Conservation (phyloP, 164 flowering plant genomes). For the Umbilicus rupestris region DNA sequence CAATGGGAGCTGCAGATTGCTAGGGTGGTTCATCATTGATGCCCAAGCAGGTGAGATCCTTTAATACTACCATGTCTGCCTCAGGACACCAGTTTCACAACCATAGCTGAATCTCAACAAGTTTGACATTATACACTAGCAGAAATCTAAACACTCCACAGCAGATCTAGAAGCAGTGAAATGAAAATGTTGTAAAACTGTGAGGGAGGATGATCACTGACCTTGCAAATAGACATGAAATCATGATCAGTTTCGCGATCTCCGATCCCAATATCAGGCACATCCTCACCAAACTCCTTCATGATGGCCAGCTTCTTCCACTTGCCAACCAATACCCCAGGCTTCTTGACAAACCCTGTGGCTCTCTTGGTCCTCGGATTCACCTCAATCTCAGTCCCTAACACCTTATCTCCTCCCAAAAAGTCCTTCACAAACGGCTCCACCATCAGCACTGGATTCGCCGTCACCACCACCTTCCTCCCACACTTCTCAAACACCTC, state of each 20-base stretch:
- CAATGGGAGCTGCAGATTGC: not conserved
- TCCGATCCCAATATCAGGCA: slow-evolving; percentile 76
- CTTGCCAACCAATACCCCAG: slow-evolving; percentile 66
- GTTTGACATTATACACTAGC: not conserved
- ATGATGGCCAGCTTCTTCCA: slow-evolving; percentile 44
- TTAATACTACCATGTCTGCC: not conserved
- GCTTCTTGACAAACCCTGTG: slow-evolving; percentile 66
- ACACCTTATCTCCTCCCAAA: slow-evolving; percentile 73
- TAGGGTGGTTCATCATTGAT: not conserved
- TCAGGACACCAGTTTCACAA: too few species aligned
- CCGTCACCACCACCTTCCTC: slow-evolving; percentile 70
- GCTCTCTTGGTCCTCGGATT: slow-evolving; percentile 67
- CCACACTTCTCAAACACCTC: slow-evolving; percentile 53
- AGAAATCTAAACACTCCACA: not conserved
- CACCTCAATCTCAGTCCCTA: slow-evolving; percentile 90
- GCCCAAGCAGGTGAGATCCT: not conserved
- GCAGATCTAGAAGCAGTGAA: not conserved
- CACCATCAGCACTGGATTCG: slow-evolving; percentile 83
- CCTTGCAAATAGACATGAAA: slow-evolving; percentile 92
- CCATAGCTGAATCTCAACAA: not conserved
- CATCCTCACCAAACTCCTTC: slow-evolving; percentile 66
- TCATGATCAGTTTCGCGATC: slow-evolving; percentile 72
- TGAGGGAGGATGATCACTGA: slow-evolving; percentile 6
- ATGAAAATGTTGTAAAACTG: not conserved
- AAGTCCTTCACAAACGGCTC: slow-evolving; percentile 75